These are phyloP conservation scores for Tylopilus sp. DNA, from an alignment of 768 basidiomycete genomes.

Conservation along the genomic window DNA sequence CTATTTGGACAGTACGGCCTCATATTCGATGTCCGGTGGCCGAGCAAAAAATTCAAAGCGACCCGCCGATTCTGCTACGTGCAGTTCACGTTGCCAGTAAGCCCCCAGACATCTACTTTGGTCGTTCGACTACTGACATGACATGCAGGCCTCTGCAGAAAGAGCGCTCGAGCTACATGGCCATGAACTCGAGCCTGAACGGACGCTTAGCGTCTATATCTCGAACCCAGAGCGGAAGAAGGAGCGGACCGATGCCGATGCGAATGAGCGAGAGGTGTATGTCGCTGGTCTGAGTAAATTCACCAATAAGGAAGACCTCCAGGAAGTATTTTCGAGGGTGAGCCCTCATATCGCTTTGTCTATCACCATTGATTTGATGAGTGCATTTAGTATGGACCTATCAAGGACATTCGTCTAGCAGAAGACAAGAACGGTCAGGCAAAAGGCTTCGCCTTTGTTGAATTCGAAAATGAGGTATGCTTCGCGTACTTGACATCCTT, in stretches of 20 bases:
- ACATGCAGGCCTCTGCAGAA: slow-evolving; percentile 59
- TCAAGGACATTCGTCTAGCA: slow-evolving; percentile 81
- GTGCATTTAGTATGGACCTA: slow-evolving; percentile 61
- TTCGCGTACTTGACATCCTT: neutral
- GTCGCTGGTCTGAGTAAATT: slow-evolving; percentile 82
- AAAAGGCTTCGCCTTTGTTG: slow-evolving; percentile 91
- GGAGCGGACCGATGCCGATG: slow-evolving; percentile 83
- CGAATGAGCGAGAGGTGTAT: slow-evolving; percentile 81
- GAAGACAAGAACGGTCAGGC: slow-evolving; percentile 64
- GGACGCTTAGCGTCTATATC: slow-evolving; percentile 71
- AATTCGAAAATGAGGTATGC: slow-evolving; percentile 77
- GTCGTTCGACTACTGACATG: neutral
- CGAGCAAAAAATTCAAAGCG: slow-evolving; percentile 93
- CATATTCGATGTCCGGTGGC: slow-evolving; percentile 95
- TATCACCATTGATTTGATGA: slow-evolving; percentile 2
- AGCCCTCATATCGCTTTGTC: slow-evolving; percentile 22
- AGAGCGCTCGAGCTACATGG: slow-evolving; percentile 78
- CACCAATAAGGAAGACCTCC: slow-evolving; percentile 72
- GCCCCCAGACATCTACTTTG: slow-evolving; percentile 27
- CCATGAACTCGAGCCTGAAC: slow-evolving; percentile 65
- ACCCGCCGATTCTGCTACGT: slow-evolving; percentile 93
- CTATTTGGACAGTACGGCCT: slow-evolving; percentile 86
- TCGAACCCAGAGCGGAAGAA: slow-evolving; percentile 91
- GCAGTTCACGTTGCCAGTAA: slow-evolving; percentile 81
- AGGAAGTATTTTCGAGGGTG: slow-evolving; percentile 75